phyloP scores from a whole-genome alignment of 176 grass and related monocot genomes.

The Bothriochloa decipiens region DNA sequence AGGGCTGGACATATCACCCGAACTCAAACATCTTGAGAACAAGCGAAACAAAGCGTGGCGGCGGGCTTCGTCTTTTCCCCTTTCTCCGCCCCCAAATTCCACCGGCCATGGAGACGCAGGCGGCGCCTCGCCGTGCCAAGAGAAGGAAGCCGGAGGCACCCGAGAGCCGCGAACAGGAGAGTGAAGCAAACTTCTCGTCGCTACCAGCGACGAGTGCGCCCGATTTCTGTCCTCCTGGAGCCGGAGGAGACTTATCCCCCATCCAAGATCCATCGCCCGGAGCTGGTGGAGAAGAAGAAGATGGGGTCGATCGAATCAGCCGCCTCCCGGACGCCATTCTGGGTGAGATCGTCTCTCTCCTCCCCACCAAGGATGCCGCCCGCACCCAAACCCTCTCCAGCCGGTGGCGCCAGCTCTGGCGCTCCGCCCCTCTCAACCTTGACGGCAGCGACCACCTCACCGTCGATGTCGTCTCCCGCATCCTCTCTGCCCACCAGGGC shows the following conservation, averaged over 20 bases:
- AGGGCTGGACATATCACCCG: too few relatives aligned
- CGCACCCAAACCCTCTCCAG: background rate
- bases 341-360: background rate
- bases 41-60: too few relatives aligned
- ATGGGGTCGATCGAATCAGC: background rate
- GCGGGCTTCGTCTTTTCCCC: too few relatives aligned
- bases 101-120: background rate
- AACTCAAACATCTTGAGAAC: too few relatives aligned
- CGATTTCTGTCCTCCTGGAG: background rate
- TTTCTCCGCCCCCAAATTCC: too few relatives aligned
- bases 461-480: background rate
- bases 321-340: background rate
- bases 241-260: background rate
- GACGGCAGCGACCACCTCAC: background rate
- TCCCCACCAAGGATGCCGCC: background rate
- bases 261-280: background rate
- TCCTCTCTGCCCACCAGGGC: background rate
- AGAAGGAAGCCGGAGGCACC: background rate
- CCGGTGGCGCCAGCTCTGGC: background rate
- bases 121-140: background rate
- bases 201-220: background rate
- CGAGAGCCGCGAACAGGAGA: background rate
- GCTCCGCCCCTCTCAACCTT: background rate
- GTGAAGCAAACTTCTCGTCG: background rate
- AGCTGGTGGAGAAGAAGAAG: background rate